Conservation (phyloP, 352 stramenopile genomes). For the Pilasporangium apinafurcum region DNA sequence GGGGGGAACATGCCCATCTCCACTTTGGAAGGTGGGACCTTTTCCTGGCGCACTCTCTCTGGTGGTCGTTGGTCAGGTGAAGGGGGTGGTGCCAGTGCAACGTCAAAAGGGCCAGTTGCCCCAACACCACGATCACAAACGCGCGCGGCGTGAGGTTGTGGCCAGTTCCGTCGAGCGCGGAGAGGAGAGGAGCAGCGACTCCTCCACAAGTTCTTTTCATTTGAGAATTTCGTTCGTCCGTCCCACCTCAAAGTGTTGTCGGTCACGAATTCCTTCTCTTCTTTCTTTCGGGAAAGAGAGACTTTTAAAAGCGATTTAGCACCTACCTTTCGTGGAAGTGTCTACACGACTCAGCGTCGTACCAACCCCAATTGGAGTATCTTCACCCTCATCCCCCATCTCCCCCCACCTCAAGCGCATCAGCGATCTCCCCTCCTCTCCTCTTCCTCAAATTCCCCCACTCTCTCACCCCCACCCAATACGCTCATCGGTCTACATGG, state of each 20-base stretch:
- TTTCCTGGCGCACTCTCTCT: too few species aligned
- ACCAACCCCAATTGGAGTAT: slow-evolving; percentile 12
- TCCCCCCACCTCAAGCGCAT: slow-evolving; percentile 3
- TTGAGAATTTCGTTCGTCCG: slow-evolving; percentile 48
- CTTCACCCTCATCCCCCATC: slow-evolving; percentile 6
- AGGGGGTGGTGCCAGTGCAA: too few species aligned
- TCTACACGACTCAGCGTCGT: slow-evolving; percentile 2
- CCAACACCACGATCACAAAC: too few species aligned
- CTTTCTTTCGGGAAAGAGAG: slow-evolving; percentile 24
- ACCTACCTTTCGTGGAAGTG: slow-evolving; percentile 18
- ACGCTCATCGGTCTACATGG: slow-evolving; percentile 36
- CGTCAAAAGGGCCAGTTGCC: too few species aligned
- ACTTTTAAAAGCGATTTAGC: slow-evolving; percentile 14
- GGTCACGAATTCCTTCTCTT: slow-evolving; percentile 21
- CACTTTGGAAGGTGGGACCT: too few species aligned
- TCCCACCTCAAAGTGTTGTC: slow-evolving; percentile 12
- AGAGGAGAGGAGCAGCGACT: not conserved
- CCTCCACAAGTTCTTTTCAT: slow-evolving; percentile 4
- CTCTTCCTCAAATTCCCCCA: not conserved
- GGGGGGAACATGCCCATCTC: too few species aligned
- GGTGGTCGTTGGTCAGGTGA: too few species aligned
- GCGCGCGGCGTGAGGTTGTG: not conserved
- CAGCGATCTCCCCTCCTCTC: not conserved
- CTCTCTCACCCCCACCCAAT: not conserved
- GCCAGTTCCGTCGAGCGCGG: not conserved